Conservation (phyloP, 345 rosid species). For the Excoecaria cochinchinensis region DNA sequence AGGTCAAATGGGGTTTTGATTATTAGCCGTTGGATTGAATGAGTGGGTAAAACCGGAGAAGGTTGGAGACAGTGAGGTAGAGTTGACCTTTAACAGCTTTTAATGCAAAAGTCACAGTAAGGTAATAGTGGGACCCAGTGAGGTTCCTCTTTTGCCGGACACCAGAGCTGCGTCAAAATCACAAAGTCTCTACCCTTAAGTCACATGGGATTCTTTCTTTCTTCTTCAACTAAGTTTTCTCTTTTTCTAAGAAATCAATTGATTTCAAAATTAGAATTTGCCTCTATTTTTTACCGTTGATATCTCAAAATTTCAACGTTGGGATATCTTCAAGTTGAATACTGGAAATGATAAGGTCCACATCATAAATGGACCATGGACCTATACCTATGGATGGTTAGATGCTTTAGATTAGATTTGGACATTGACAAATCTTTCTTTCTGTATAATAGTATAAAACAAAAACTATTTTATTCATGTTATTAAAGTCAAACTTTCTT, state of each 20-base stretch:
- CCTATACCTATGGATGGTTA: background rate
- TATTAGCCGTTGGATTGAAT: slow-evolving; percentile 48
- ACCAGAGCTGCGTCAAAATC: slow-evolving; percentile 48
- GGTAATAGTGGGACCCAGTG: slow-evolving; percentile 12
- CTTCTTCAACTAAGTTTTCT: background rate
- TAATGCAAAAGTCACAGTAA: slow-evolving; percentile 36
- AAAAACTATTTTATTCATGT: background rate
- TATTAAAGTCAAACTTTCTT: slow-evolving; percentile 13
- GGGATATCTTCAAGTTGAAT: background rate
- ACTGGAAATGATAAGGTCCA: background rate
- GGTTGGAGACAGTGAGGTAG: slow-evolving; percentile 55
- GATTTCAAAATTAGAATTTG: background rate
- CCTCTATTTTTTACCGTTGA: slow-evolving; percentile 5
- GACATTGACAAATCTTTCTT: slow-evolving; percentile 9
- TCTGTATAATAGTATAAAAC: background rate
- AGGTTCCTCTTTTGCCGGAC: slow-evolving; percentile 35
- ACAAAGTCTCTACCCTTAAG: slow-evolving; percentile 34
- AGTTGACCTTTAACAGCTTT: slow-evolving; percentile 56
- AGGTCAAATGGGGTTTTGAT: slow-evolving; percentile 39
- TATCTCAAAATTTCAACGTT: background rate
- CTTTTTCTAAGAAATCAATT: background rate
- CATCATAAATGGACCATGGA: background rate
- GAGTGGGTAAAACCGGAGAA: slow-evolving; percentile 21
- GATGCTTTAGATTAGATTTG: slow-evolving; percentile 8
- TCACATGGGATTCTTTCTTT: slow-evolving; percentile 46